Base-by-base conservation (phyloP, 331 rosid genomes). In the Acacia pycnantha region DNA sequence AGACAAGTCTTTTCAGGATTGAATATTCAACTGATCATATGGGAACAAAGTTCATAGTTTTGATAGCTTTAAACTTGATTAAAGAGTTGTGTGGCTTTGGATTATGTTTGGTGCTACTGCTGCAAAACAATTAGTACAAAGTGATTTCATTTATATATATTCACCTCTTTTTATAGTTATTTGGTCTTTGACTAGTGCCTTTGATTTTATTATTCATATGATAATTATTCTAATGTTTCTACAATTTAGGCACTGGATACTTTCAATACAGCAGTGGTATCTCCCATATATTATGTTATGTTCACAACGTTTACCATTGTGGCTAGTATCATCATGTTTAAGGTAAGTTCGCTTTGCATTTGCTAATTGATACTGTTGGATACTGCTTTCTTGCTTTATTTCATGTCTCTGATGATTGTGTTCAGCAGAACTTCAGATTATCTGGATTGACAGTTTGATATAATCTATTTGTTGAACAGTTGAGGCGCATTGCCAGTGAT, bases 311-410 rank as follows among this genome's bases (percentile, higher is more conserved):
- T 96, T 50, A 96, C 99, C 84, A 96, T 96, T 75, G 80, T 96
- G 90, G 99, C 99, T 12, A 96, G 99, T 78, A 88, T 96, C 79
- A 96, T 96, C 87, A 96, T 96, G 99, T 96, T 94, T 84, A 96
- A 96, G 99, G 99, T 96, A 89, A 43, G 22, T 61, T 82, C 24
- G 59, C 31, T 73, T 77, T 70, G 56, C 64, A 44, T 76, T 77
- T 70, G 56, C 64, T 51, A 68, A 66, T 74, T 50, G 77, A 24
- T 81, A 73, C 31, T 44, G 35, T 75, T 79, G 68, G 78, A 15
- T 26, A 10, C 29, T 8, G 15, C 73, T 67, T 66, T 11, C 8
- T 82, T 58, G 64, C 77, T 77, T 58, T 68, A n/a, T 72, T n/a
- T 73, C 24, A 70, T 43, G 59, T 40, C 66, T 81, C 44, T 43